phyloP scores from a whole-genome alignment of 768 basidiomycete genomes.

The Auricularia auricula-judae region DNA sequence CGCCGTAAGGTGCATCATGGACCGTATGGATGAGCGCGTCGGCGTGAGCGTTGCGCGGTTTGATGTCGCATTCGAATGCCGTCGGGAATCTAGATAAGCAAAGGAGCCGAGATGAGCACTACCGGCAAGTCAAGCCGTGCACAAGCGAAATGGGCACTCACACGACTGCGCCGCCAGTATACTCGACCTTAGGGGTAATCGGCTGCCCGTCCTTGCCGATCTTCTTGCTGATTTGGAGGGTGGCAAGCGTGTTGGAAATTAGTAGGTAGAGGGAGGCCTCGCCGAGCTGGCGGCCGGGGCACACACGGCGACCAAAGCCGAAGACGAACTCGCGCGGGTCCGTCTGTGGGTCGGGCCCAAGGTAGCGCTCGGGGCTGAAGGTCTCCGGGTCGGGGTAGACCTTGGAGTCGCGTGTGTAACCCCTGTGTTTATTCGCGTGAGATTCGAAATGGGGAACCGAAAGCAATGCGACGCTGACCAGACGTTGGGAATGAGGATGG shows the following conservation, averaged over 20 bases:
- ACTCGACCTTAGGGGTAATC: neutral
- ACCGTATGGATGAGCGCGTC: neutral
- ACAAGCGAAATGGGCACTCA: neutral
- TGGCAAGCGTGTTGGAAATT: conserved; percentile 12
- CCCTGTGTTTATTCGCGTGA: neutral
- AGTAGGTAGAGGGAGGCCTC: conserved; percentile 11
- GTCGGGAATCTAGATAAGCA: neutral
- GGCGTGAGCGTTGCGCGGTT: neutral
- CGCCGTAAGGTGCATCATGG: neutral
- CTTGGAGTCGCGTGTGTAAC: conserved; percentile 7
- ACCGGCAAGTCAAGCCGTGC: too few relatives aligned
- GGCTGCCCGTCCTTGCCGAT: neutral
- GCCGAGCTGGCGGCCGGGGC: conserved; percentile 14
- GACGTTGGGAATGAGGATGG: conserved; percentile 11
- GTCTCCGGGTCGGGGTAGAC: conserved; percentile 7
- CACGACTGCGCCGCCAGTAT: neutral
- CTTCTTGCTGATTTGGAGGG: conserved; percentile 9
- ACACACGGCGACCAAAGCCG: conserved; percentile 17
- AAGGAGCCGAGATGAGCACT: neutral
- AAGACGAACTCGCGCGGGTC: conserved; percentile 13
- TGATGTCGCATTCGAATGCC: neutral
- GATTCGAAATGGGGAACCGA: neutral
- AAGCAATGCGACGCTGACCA: conserved; percentile 4
- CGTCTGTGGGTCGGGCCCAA: conserved; percentile 8
- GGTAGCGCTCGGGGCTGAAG: conserved; percentile 14